Evolutionary conservation across 805 yeast species (phyloP).

Genomic region (Starmerella khaoyaiensis): DNA sequence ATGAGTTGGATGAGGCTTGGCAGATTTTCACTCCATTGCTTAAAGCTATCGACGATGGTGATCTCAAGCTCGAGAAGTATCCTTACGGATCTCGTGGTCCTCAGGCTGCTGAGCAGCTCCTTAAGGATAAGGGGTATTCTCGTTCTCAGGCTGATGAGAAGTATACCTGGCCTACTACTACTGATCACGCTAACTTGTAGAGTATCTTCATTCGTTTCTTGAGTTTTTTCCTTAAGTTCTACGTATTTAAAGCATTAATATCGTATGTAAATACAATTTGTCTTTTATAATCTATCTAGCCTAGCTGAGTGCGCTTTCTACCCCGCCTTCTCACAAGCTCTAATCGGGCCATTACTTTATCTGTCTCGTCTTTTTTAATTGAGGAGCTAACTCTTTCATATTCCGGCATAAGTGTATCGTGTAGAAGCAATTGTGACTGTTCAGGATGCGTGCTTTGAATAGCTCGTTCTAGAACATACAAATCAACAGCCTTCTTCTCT

Average conservation of each 20-base stretch:
- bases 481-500: constrained; percentile 95
- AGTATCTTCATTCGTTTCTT: too few relatives aligned
- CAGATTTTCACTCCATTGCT: constrained; percentile 81
- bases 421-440: constrained; percentile 47
- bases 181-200: constrained; percentile 11
- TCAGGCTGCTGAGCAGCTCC: constrained; percentile 42
- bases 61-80: constrained; percentile 48
- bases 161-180: constrained; percentile 70
- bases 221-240: too few relatives aligned
- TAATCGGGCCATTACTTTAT: constrained; percentile 50
- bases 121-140: constrained; percentile 60
- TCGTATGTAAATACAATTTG: too few relatives aligned
- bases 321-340: constrained; percentile 85
- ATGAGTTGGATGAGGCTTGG: constrained; percentile 92
- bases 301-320: constrained; percentile 88
- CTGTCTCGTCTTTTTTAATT: constrained; percentile 22
- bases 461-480: constrained; percentile 89
- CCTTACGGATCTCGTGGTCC: constrained; percentile 94
- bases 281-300: constrained; percentile 32
- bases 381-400: constrained; percentile 41
- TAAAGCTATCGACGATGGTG: constrained; percentile 57
- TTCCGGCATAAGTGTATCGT: constrained; percentile 42
- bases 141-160: constrained; percentile 42
- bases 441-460: constrained; percentile 79
- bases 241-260: too few relatives aligned